Percentiles rank a stretch among this genome's conserved stretches.
phyloP scores from a whole-genome alignment of 208 protist species.

The Trypanosoma theileri region DNA sequence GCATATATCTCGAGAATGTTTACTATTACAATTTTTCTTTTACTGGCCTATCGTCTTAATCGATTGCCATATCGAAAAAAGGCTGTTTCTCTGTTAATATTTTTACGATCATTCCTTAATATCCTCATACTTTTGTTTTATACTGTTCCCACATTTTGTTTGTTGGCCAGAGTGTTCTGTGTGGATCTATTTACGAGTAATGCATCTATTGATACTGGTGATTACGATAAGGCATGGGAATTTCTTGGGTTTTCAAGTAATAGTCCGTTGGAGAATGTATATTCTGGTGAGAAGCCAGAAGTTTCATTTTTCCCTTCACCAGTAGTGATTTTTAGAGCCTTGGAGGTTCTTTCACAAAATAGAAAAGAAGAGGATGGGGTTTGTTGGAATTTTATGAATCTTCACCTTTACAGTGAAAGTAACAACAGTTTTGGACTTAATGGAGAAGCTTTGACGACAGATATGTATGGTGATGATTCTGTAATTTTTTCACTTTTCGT shows the following conservation, averaged over 20 bases:
- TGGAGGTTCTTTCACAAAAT: conserved; percentile 16
- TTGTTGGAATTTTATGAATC: conserved; percentile 26
- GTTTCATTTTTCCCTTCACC: not conserved
- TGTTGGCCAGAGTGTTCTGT: conserved; percentile 16
- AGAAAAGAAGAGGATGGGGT: not conserved
- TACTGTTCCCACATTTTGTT: conserved; percentile 12
- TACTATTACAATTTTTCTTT: conserved; percentile 3
- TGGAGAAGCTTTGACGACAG: not conserved
- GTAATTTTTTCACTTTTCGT: conserved; percentile 26
- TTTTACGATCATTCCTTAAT: conserved; percentile 19
- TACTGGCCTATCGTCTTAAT: not conserved
- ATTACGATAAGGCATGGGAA: conserved; percentile 17
- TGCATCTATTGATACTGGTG: not conserved
- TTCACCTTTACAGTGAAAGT: not conserved
- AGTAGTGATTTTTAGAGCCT: conserved; percentile 20
- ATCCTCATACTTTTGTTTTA: conserved; percentile 7
- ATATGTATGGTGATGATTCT: conserved; percentile 22
- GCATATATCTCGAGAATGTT: conserved; percentile 6
- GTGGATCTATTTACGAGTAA: conserved; percentile 21
- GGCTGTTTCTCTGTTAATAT: conserved; percentile 9
- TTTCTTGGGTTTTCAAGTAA: not conserved
- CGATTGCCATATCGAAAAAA: not conserved
- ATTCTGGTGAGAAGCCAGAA: not conserved
- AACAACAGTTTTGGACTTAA: not conserved
- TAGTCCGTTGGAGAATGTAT: not conserved